Percentiles rank a stretch among this genome's conserved stretches.
Conservation (phyloP, 805 yeast genomes). For the Teunomyces atbi region DNA sequence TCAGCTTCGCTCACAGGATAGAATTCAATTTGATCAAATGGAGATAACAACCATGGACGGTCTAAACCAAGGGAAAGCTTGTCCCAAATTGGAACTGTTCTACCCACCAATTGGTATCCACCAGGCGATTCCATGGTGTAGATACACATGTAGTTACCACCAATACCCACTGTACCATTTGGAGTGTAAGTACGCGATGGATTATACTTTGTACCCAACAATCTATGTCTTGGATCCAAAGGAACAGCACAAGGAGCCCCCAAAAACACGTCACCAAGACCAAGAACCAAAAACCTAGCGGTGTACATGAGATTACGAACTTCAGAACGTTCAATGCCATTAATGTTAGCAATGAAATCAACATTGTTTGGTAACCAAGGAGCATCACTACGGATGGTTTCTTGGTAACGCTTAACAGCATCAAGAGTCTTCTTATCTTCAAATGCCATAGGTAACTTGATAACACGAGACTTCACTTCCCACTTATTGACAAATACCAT, state of each 20-base stretch:
- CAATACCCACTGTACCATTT: slow-evolving; percentile 95
- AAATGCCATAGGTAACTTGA: slow-evolving; percentile 93
- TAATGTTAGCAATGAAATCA: slow-evolving; percentile 88
- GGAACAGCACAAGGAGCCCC: slow-evolving; percentile 99
- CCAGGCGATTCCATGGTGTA: slow-evolving; percentile 99
- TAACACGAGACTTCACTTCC: slow-evolving; percentile 79
- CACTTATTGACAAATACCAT: slow-evolving; percentile 74
- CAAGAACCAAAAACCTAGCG: slow-evolving; percentile 89
- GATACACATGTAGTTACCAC: slow-evolving; percentile 98
- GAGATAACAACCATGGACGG: slow-evolving; percentile 84
- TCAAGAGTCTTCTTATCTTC: slow-evolving; percentile 87
- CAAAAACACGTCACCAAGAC: slow-evolving; percentile 94
- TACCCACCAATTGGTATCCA: slow-evolving; percentile 94
- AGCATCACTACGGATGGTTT: slow-evolving; percentile 88
- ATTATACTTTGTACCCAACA: slow-evolving; percentile 90
- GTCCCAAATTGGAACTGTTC: slow-evolving; percentile 98
- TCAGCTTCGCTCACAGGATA: slow-evolving; percentile 88
- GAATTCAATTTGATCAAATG: slow-evolving; percentile 93
- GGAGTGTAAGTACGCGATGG: slow-evolving; percentile 97
- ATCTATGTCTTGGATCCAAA: slow-evolving; percentile 91
- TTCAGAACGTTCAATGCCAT: slow-evolving; percentile 71
- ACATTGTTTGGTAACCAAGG: slow-evolving; percentile 99
- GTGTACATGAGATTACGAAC: slow-evolving; percentile 83
- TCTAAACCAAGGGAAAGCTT: slow-evolving; percentile 72
- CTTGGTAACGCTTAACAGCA: slow-evolving; percentile 88